Evolutionary conservation across 306 rosid species (phyloP), one percentile per base, ranked within the genome.

Genomic region (Boehmeria nivea): DNA sequence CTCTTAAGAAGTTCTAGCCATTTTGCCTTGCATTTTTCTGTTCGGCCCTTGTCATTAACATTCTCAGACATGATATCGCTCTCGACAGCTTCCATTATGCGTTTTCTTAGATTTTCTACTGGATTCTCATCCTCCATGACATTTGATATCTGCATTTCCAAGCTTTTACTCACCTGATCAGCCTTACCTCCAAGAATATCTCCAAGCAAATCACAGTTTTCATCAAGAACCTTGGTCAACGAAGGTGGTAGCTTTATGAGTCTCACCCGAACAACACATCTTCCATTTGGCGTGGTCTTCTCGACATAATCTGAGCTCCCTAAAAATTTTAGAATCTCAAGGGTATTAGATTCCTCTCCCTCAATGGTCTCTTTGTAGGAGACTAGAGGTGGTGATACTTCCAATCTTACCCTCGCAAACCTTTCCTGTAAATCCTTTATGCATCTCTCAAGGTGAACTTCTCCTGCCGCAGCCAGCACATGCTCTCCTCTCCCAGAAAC

Each of bases 371-470:
- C 95, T 70, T 68, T 90, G 72, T 77, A 90, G 23, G 90, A 79
- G 43, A 86, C 95, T 22, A 90, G 86, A 42, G 97, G 97, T 0
- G 89, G 81, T 45, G 95, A 89, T 52, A 86, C 88, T 64, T 81
- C 81, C 82, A 86, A 66, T 63, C 74, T 74, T 31, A 86, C 81
- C 79, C 81, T 86, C 0, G 97, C 94, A 76, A 90, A 90, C 60
- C 97, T 83, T 2, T 86, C 97, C 80, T 82, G 77, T 56, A 90
- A 78, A 80, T 90, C 95, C 68, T 83, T 86, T 70, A 83, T 58
- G 76, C 97, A 90, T 64, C 97, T 79, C 74, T 90, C 88, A 4
- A 86, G 95, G 76, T 86, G 95, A 64, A 90, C 95, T 68, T 90
- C 97, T 33, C 97, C 97, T 1, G 95, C 94, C 3, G 94, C 97